Evolutionary conservation across 2,329 filamentous ascomycete genomes (phyloP).

Genomic region (Sarocladium brachiariae): DNA sequence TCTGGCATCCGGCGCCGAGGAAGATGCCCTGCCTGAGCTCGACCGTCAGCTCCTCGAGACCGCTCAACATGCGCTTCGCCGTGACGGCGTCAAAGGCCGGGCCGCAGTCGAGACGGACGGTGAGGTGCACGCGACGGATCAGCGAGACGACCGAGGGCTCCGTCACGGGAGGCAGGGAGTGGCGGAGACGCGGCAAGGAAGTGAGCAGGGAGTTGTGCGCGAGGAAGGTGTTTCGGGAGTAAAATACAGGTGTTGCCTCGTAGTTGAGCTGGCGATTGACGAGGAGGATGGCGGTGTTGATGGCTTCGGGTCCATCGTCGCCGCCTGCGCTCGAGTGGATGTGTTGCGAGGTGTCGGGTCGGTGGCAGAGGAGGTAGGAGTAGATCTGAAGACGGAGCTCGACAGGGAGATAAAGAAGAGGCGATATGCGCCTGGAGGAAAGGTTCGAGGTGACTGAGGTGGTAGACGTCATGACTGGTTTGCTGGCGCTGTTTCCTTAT

Average conservation of each 20-base stretch:
- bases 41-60: constrained; percentile 32
- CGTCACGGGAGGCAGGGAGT: constrained; percentile 24
- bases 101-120: constrained; percentile 33
- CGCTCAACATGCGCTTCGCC: constrained; percentile 28
- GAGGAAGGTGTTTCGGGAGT: constrained; percentile 36
- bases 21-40: constrained; percentile 31
- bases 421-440: neutral
- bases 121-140: constrained; percentile 32
- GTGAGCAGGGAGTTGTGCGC: constrained; percentile 34
- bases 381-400: constrained; percentile 43
- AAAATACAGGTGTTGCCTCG: constrained; percentile 35
- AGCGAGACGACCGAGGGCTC: constrained; percentile 22
- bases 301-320: neutral
- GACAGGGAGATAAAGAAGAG: constrained; percentile 33
- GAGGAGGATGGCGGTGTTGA: constrained; percentile 34
- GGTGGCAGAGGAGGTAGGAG: constrained; percentile 30
- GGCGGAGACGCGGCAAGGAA: constrained; percentile 31
- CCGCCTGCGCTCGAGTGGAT: constrained; percentile 9
- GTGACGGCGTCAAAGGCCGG: constrained; percentile 23
- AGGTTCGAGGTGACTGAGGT: neutral
- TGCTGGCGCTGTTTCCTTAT: neutral
- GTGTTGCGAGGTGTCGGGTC: constrained; percentile 15
- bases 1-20: constrained; percentile 29
- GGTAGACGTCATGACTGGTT: neutral
- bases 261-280: constrained; percentile 32